A percentile compares a stretch with the other conserved stretches of the same genome.
These are phyloP conservation scores for Geum urbanum DNA, from an alignment of 306 rosid species.

Conservation along the genomic window DNA sequence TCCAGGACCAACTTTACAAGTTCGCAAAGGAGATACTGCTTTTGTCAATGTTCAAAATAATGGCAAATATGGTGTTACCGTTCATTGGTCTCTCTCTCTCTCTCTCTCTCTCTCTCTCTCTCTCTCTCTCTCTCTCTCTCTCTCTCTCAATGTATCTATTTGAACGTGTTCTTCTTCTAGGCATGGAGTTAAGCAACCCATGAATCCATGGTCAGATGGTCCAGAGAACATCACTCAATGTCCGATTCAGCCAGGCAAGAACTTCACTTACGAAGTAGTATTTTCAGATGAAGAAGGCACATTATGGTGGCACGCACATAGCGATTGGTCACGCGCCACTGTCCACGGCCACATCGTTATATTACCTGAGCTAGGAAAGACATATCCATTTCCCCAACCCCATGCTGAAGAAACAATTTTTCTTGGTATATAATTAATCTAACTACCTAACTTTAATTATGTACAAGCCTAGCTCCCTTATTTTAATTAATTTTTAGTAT, in stretches of 20 bases:
- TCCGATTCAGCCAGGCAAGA: constrained; percentile 28
- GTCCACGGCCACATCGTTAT: constrained; percentile 34
- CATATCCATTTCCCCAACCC: constrained; percentile 29
- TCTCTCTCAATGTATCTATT: not conserved
- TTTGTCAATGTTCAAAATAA: constrained; percentile 27
- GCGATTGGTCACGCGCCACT: constrained; percentile 38
- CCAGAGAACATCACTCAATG: constrained; percentile 41
- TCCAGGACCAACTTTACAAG: constrained; percentile 35
- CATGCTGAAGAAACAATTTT: constrained; percentile 10
- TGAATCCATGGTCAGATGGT: constrained; percentile 45
- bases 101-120: not conserved
- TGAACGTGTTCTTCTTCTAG: not conserved
- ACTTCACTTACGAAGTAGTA: constrained; percentile 27
- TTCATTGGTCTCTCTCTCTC: constrained; percentile 28
- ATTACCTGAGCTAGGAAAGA: not conserved
- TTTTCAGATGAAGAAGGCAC: constrained; percentile 42
- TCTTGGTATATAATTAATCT: constrained; percentile 17
- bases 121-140: not conserved
- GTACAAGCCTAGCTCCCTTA: no score
- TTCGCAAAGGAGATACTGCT: constrained; percentile 30
- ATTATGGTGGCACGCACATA: constrained; percentile 48
- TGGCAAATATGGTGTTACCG: constrained; percentile 30
- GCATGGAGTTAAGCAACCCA: constrained; percentile 41
- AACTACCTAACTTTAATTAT: no score
- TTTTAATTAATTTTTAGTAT: no score